phyloP scores from a whole-genome alignment of 2,329 filamentous ascomycete genomes.

The Phialophora macrospora region DNA sequence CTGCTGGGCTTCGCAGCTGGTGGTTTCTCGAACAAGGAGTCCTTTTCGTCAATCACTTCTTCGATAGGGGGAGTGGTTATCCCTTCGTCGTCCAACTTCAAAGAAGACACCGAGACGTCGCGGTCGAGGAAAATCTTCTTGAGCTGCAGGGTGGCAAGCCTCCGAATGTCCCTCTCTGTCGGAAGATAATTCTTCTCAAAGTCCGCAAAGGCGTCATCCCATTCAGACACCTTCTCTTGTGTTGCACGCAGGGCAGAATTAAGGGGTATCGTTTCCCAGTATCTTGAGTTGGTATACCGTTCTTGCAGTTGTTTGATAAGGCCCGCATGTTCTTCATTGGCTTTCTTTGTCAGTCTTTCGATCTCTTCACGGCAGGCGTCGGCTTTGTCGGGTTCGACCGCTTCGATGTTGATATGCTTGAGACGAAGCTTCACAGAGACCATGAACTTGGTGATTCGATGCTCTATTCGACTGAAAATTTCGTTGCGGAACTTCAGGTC shows the following conservation, averaged over 20 bases:
- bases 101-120: constrained; percentile 76
- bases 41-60: constrained; percentile 42
- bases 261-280: constrained; percentile 94
- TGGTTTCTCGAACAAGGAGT: constrained; percentile 42
- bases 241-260: constrained; percentile 87
- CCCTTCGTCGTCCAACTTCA: constrained; percentile 70
- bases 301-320: constrained; percentile 80
- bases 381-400: constrained; percentile 82
- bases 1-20: constrained; percentile 48
- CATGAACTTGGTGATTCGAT: constrained; percentile 85
- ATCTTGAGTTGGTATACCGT: constrained; percentile 89
- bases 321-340: constrained; percentile 78
- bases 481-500: constrained; percentile 93
- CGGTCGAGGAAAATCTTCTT: constrained; percentile 93
- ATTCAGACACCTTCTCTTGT: constrained; percentile 89
- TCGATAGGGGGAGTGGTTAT: constrained; percentile 57
- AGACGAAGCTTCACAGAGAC: constrained; percentile 80
- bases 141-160: constrained; percentile 87
- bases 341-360: constrained; percentile 75
- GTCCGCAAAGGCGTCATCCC: constrained; percentile 87
- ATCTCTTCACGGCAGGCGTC: constrained; percentile 83
- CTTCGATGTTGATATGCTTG: constrained; percentile 87
- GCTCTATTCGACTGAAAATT: constrained; percentile 78
- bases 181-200: constrained; percentile 94
- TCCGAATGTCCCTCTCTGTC: constrained; percentile 91